Percentiles rank a stretch among this genome's conserved stretches.
These are phyloP conservation scores for Mortierella sp. DNA, from an alignment of 371 early-diverging fungal species.

Conservation along the genomic window DNA sequence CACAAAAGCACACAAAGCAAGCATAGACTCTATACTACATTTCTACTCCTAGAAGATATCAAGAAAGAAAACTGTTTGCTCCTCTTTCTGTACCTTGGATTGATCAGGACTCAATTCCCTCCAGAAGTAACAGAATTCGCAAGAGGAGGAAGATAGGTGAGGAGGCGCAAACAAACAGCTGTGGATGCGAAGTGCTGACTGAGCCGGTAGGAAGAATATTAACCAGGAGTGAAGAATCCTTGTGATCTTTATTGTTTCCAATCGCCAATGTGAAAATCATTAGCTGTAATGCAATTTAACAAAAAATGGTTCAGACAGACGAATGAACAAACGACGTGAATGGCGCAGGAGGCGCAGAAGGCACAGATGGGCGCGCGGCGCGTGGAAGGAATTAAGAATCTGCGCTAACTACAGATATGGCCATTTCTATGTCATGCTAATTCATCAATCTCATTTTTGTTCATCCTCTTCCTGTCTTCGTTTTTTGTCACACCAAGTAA, in stretches of 20 bases:
- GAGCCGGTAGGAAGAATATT: not conserved
- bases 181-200: not conserved
- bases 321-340: not conserved
- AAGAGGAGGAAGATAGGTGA: not conserved
- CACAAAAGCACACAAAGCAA: not conserved
- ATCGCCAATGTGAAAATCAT: not conserved
- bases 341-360: not conserved
- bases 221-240: not conserved
- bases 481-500: not conserved
- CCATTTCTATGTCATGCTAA: not conserved
- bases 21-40: not conserved
- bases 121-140: not conserved
- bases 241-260: not conserved
- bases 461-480: not conserved
- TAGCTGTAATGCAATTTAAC: not conserved
- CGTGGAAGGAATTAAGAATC: not conserved
- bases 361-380: not conserved
- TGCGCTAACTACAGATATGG: not conserved
- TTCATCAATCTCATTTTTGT: not conserved
- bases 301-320: too few relatives aligned
- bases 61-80: not conserved
- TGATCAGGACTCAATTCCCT: not conserved
- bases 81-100: not conserved
- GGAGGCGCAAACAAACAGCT: not conserved
- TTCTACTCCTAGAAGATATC: not conserved